These are phyloP conservation scores for Trichosporon faecale DNA, from an alignment of 1,284 basidiomycete genomes.

Conservation along the genomic window DNA sequence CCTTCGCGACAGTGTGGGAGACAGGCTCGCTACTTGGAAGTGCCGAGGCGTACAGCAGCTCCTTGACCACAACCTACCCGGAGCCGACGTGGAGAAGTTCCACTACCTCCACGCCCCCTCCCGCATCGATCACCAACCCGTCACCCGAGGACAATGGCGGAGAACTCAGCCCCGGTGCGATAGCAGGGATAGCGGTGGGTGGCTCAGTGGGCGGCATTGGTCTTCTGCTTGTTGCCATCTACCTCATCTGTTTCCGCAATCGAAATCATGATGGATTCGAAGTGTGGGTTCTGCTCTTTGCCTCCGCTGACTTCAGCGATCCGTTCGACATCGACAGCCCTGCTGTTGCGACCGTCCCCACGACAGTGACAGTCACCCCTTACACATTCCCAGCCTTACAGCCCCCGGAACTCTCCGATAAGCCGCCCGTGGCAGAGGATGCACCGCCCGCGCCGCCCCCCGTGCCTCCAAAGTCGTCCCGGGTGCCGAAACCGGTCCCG, in stretches of 20 bases:
- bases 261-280: background rate
- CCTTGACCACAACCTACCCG: background rate
- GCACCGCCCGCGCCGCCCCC: no score
- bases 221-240: background rate
- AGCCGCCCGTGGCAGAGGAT: no score
- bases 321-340: background rate
- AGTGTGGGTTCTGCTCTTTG: background rate
- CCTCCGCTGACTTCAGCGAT: background rate
- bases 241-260: background rate
- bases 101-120: no score
- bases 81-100: background rate
- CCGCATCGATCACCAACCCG: background rate
- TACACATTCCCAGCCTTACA: background rate
- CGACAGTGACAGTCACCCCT: background rate
- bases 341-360: background rate
- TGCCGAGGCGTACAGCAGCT: background rate
- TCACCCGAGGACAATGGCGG: background rate
- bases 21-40: background rate
- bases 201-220: background rate
- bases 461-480: background rate
- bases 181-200: background rate
- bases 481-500: background rate
- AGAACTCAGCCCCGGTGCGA: background rate
- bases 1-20: background rate
- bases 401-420: no score